Conservation (phyloP, 352 stramenopile species). For the Pythium rishiriense region DNA sequence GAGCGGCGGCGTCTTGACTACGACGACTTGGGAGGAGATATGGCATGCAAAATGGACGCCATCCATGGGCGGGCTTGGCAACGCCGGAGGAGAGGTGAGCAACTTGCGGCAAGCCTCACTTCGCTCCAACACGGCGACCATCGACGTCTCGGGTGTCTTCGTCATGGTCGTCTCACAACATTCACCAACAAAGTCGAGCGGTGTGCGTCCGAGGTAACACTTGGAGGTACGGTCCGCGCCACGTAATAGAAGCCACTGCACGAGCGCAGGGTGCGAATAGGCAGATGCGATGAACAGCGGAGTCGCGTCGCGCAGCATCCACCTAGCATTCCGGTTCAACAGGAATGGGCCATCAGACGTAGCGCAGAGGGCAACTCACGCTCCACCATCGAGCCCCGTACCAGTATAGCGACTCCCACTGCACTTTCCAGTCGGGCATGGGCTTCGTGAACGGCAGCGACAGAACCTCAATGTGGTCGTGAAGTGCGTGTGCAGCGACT, state of each 20-base stretch:
- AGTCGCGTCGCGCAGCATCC: constrained; percentile 65
- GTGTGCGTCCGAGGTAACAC: constrained; percentile 57
- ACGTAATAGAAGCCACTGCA: constrained; percentile 57
- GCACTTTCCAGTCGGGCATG: constrained; percentile 57
- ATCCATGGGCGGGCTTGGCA: constrained; percentile 33
- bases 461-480: constrained; percentile 50
- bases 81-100: constrained; percentile 35
- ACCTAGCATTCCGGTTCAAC: constrained; percentile 29
- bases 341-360: not conserved
- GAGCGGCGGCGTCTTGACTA: constrained; percentile 28
- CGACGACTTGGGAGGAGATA: constrained; percentile 43
- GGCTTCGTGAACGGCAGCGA: constrained; percentile 52
- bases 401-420: constrained; percentile 75
- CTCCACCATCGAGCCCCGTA: too few species aligned
- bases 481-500: constrained; percentile 39
- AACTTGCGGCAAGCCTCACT: constrained; percentile 46
- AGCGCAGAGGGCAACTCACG: too few species aligned
- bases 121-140: constrained; percentile 6
- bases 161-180: constrained; percentile 39
- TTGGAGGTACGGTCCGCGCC: constrained; percentile 49
- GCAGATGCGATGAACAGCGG: constrained; percentile 64
- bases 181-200: constrained; percentile 56
- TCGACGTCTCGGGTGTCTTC: not conserved
- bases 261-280: constrained; percentile 52
- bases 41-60: constrained; percentile 40